Evolutionary conservation across 2,329 filamentous ascomycete species (phyloP), one percentile per base, ranked within the genome.

Genomic region (Lasiodiplodia gonubiensis): DNA sequence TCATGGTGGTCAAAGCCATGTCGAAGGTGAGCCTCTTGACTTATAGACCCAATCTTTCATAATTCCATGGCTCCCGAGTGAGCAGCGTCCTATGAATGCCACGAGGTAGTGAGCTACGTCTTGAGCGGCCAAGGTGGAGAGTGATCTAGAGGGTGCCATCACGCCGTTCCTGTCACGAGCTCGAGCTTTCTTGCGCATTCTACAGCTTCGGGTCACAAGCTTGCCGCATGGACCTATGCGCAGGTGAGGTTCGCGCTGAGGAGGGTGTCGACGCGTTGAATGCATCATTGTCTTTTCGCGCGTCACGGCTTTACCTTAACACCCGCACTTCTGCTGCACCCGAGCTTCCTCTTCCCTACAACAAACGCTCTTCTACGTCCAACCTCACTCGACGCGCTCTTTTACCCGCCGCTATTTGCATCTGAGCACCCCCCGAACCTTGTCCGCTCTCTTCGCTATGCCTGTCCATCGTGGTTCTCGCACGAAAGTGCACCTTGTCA

Each of bases 401-500:
- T 37, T 18, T 14, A 4, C 5, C 46, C 23, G 18, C 18, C 18
- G 3, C 30, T 51, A n/a, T 35, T 18, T 27, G 57, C 39, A 14
- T 14, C 42, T 25, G 46, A 37, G 46, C 46, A 35, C 30, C 18
- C 11, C 21, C 12, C 8, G 35, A 11, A 7, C 7, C 25, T 8
- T n/a, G n/a, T 21, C 23, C n/a, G 35, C 35, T 6, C 23, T 25
- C 5, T n/a, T 8, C 69, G 54, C 35, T 23, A 79, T 79, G 77
- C 77, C 76, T 37, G 70, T 69, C n/a, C 77, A 78, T 57, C 65
- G 73, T 69, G 70, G 75, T 54, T 70, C 71, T 18, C 72, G 73
- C 63, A 66, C 77, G 21, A 69, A 72, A 18, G 69, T 74, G 37
- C 70, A 70, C 33, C 70, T 79, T 49, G 72, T 71, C 25, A 68